Conservation (phyloP, 306 rosid species). For the Bauhinia variegata region DNA sequence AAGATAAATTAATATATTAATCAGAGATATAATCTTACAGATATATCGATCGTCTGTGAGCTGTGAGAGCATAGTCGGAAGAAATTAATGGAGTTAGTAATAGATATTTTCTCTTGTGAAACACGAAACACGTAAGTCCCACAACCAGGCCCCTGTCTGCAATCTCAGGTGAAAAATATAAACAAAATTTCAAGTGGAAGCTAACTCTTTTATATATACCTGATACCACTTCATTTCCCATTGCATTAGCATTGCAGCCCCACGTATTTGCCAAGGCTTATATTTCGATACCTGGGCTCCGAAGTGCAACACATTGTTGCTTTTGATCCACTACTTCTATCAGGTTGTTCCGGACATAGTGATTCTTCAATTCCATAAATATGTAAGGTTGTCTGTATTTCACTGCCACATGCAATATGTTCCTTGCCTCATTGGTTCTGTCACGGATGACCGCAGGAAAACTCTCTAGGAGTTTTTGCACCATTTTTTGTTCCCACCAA, state of each 20-base stretch:
- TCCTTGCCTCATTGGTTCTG: neutral
- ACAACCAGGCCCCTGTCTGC: no score
- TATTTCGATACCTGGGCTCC: neutral
- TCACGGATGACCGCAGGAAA: neutral
- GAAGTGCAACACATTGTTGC: conserved; percentile 1
- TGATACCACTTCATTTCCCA: conserved; percentile 22
- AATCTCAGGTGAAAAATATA: no score
- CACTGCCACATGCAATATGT: neutral
- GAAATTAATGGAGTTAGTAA: no score
- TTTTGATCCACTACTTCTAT: neutral
- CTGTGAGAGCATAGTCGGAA: no score
- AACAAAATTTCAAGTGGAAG: neutral
- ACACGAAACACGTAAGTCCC: no score
- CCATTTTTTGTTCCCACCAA: neutral
- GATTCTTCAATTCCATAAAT: neutral
- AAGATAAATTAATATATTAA: neutral
- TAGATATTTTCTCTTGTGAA: no score
- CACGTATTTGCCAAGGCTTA: neutral
- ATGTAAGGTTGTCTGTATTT: neutral
- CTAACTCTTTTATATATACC: neutral
- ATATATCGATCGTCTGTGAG: no score
- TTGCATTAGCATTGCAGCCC: neutral
- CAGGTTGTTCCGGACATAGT: neutral
- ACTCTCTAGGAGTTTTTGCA: accelerated
- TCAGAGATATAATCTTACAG: no score